Base-by-base conservation (phyloP, 2,329 filamentous ascomycete species). In the Neofusicoccum umdonicola region DNA sequence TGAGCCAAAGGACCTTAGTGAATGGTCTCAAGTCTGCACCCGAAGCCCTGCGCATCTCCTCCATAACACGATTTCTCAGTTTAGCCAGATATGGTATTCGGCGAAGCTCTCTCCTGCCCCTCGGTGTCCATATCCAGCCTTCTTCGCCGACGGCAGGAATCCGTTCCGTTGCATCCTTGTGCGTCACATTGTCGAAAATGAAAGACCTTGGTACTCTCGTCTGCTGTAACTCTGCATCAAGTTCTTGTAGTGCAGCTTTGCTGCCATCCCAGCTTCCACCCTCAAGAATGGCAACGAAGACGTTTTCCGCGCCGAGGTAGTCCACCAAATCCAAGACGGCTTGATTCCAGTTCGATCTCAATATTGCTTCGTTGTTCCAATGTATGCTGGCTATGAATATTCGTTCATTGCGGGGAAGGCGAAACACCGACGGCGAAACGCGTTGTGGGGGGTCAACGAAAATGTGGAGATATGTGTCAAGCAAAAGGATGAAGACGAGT, bases 361-460 rank as follows among this genome's bases (percentile, higher is more conserved):
- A 79, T 19, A 90, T 78, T 1, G 74, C 72, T 65, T 84, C 89
- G 67, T 86, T 85, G 70, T 89, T 91, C 83, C 87, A 90, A 71
- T 90, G 88, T 72, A 89, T 86, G 66, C 85, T 86, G 4, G 87
- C 86, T 66, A 92, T 90, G 77, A 87, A 91, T 66, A 92, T 83
- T 39, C 45, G n/a, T 37, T 61, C 57, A 12, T 44, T 15, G 17
- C 17, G 15, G 19, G 39, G 50, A 39, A 39, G 50, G 50, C 34
- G 50, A 54, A 54, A 54, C 19, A 3, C 39, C 50, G 50, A 39
- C 31, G 31, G 50, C n/a, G 50, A 39, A 19, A 39, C 34, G n/a
- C 11, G 34, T 39, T 54, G 34, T 54, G 50, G 15, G 17, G 34
- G 50, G 9, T 39, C 34, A n/a, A 54, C 34, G 9, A 12, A 54